Conservation (phyloP, 192 early-diverging fungal species). For the Lobosporangium transversale region DNA sequence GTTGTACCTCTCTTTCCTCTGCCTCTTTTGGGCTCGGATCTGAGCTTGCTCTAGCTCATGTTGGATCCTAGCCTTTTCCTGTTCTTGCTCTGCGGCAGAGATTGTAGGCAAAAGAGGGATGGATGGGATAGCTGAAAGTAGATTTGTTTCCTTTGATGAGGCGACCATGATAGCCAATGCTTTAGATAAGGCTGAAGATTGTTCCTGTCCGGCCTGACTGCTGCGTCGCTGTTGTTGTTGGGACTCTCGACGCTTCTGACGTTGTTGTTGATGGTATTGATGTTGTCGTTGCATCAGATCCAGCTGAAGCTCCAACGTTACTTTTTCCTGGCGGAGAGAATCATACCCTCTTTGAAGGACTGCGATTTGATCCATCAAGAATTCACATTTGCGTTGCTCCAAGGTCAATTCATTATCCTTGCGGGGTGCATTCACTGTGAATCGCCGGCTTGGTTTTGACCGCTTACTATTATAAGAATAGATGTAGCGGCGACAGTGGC, state of each 20-base stretch:
- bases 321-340: slow-evolving; percentile 40
- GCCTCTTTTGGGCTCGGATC: slow-evolving; percentile 21
- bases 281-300: slow-evolving; percentile 50
- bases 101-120: slow-evolving; percentile 21
- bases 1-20: slow-evolving; percentile 15
- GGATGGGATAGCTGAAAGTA: slow-evolving; percentile 5
- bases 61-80: slow-evolving; percentile 37
- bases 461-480: slow-evolving; percentile 3
- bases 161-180: slow-evolving; percentile 31
- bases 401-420: slow-evolving; percentile 30
- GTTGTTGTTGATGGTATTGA: slow-evolving; percentile 51
- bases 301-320: slow-evolving; percentile 41
- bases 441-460: slow-evolving; percentile 31
- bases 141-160: not conserved
- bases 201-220: slow-evolving; percentile 36
- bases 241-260: slow-evolving; percentile 45
- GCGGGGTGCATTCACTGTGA: slow-evolving; percentile 35
- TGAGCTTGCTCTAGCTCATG: slow-evolving; percentile 43
- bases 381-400: slow-evolving; percentile 50
- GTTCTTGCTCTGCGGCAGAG: slow-evolving; percentile 30
- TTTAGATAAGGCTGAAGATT: slow-evolving; percentile 17
- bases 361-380: slow-evolving; percentile 47
- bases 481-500: slow-evolving; percentile 32
- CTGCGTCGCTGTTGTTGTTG: slow-evolving; percentile 34
- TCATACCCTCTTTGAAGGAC: slow-evolving; percentile 47